Base-by-base conservation (phyloP, 2,329 filamentous ascomycete genomes). In the Aspergillus sp. region DNA sequence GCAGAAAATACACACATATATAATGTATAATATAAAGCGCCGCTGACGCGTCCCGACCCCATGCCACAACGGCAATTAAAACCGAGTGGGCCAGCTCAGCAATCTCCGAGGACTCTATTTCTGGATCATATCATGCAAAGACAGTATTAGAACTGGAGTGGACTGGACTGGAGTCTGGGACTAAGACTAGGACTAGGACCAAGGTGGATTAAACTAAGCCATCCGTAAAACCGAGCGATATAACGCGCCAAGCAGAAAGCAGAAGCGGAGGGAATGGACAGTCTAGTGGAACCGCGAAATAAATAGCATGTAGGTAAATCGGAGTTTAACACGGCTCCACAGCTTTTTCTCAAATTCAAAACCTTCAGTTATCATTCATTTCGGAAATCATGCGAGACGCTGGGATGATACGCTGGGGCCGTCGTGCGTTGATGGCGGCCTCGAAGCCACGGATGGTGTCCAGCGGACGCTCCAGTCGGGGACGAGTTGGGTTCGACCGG, bases 361-460 rank as follows among this genome's bases (percentile, higher is more conserved):
- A 4, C 27, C 9, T 11, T 30, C 27, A 30, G 9, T 30, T 11
- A 30, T 30, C 9, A 40, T 40, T 40, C 15, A 17, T 40, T n/a
- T 42, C 40, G 7, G 40, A 11, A 20, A 4, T 48, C 46, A 34
- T 33, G 34, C 19, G 15, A 30, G 17, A 22, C 39, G 34, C 89
- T 68, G 61, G 41, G 65, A 20, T 13, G 15, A 30, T 12, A 22
- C 39, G 34, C 89, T 68, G 61, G 41, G 65, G 62, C 17, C 66
- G 66, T 41, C 67, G 64, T 7, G 87, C 85, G 68, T 96, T 90
- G 68, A 96, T 96, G 53, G 91, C 90, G 39, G 88, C 90, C 74
- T 97, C 91, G 62, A 96, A 96, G 54, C 89, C 88, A 68, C 91
- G 86, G 68, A 97, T 96, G 1, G 93, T 97, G 68, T 96, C 93